Evolutionary conservation across 805 yeast species (phyloP).

Genomic region (Candida ortonii): DNA sequence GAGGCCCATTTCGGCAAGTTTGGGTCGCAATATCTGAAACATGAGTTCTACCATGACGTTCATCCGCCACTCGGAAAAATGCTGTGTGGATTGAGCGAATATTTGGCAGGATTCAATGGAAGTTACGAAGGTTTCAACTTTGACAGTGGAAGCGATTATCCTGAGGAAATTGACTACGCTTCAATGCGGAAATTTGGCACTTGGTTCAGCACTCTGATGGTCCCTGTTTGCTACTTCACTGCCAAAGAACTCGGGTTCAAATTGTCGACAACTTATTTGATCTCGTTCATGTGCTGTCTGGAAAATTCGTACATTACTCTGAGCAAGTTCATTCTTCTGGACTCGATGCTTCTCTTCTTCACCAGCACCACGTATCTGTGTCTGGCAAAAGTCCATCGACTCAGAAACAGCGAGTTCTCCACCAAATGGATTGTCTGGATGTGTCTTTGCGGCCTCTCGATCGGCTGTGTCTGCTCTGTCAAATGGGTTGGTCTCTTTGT

Average conservation of each 20-base stretch:
- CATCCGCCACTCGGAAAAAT: slow-evolving; percentile 97
- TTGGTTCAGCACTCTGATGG: slow-evolving; percentile 60
- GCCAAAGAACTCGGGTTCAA: slow-evolving; percentile 56
- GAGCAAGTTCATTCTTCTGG: slow-evolving; percentile 72
- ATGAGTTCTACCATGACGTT: slow-evolving; percentile 91
- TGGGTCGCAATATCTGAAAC: slow-evolving; percentile 84
- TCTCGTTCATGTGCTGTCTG: slow-evolving; percentile 59
- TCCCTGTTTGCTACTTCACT: slow-evolving; percentile 70
- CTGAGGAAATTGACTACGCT: slow-evolving; percentile 56
- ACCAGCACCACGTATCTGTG: slow-evolving; percentile 68
- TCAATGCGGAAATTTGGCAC: slow-evolving; percentile 74
- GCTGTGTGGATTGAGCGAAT: slow-evolving; percentile 86
- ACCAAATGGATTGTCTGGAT: slow-evolving; percentile 52
- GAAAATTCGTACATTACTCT: slow-evolving; percentile 69
- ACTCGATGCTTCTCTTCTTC: slow-evolving; percentile 73
- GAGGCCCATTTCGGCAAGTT: slow-evolving; percentile 95
- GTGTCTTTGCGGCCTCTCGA: slow-evolving; percentile 57
- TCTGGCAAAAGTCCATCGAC: slow-evolving; percentile 51
- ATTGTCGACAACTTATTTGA: slow-evolving; percentile 52
- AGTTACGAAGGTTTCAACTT: slow-evolving; percentile 62
- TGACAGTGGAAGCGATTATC: slow-evolving; percentile 62
- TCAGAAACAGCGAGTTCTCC: slow-evolving; percentile 42
- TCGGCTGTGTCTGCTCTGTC: slow-evolving; percentile 82
- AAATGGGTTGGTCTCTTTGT: slow-evolving; percentile 88
- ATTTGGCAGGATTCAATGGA: slow-evolving; percentile 71